Evolutionary conservation across 1,284 basidiomycete species (phyloP).

Genomic region (Trametes versicolor): DNA sequence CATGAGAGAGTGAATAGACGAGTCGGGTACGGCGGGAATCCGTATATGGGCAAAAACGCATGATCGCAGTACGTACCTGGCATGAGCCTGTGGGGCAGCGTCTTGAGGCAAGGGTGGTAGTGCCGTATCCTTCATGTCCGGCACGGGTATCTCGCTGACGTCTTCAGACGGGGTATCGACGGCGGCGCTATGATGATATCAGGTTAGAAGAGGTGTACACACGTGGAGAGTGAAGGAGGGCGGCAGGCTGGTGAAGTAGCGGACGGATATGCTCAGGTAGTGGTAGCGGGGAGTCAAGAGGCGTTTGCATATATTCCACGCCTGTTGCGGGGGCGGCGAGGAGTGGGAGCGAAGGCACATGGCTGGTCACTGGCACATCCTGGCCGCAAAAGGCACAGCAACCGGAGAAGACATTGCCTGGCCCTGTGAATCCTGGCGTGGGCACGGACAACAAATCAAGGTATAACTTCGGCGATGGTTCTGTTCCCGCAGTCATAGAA

Average conservation of each 20-base stretch:
- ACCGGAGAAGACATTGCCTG: slow-evolving; percentile 15
- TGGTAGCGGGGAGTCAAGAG: slow-evolving; percentile 10
- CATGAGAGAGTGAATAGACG: not conserved
- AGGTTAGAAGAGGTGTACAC: not conserved
- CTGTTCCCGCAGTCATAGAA: slow-evolving; percentile 12
- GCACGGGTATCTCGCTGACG: slow-evolving; percentile 12
- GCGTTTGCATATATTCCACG: slow-evolving; percentile 1
- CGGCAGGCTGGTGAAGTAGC: slow-evolving; percentile 14
- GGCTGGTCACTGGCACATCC: slow-evolving; percentile 7
- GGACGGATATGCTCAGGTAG: slow-evolving; percentile 6
- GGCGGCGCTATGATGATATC: not conserved
- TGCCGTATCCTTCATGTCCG: slow-evolving; percentile 28
- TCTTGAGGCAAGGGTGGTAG: slow-evolving; percentile 24
- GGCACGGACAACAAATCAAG: not conserved
- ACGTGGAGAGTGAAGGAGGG: not conserved
- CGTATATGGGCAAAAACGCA: not conserved
- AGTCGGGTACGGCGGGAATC: not conserved
- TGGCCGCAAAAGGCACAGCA: slow-evolving; percentile 12
- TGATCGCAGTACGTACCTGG: slow-evolving; percentile 12
- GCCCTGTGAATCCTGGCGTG: not conserved
- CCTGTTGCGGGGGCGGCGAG: slow-evolving; percentile 3
- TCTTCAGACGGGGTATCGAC: slow-evolving; percentile 9
- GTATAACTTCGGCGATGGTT: slow-evolving; percentile 14
- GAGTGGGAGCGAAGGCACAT: slow-evolving; percentile 30
- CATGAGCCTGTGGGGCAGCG: not conserved